Percentiles rank a stretch among this genome's conserved stretches.
Evolutionary conservation across 2,329 filamentous ascomycete species (phyloP).

Genomic region (Pseudocercospora musae): DNA sequence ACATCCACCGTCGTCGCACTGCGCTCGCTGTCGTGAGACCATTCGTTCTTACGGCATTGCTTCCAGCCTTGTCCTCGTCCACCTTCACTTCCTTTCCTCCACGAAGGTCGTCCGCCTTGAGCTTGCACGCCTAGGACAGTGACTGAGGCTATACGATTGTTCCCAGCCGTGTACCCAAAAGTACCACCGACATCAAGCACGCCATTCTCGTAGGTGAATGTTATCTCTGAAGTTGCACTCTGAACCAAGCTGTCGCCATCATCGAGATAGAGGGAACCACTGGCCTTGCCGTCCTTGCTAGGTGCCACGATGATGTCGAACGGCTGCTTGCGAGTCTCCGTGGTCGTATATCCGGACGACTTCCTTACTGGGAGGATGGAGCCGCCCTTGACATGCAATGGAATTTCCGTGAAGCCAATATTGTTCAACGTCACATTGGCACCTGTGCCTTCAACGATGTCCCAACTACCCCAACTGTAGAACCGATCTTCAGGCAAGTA

Average conservation of each 20-base stretch:
- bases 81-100: background rate
- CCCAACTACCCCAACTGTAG: conserved; percentile 57
- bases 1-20: conserved; percentile 7
- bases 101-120: conserved; percentile 4
- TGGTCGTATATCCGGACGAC: conserved; percentile 58
- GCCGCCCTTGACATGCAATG: conserved; percentile 65
- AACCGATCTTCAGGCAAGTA: conserved; percentile 58
- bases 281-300: conserved; percentile 58
- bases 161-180: conserved; percentile 12
- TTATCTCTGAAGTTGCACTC: conserved; percentile 52
- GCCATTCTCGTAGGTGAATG: conserved; percentile 56
- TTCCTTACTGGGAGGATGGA: conserved; percentile 59
- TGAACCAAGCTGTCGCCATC: conserved; percentile 69
- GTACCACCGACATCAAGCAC: conserved; percentile 10
- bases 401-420: conserved; percentile 53
- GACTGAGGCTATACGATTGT: conserved; percentile 7
- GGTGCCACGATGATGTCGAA: conserved; percentile 71
- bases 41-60: conserved; percentile 1
- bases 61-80: conserved; percentile 2
- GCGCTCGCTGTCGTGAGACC: conserved; percentile 1
- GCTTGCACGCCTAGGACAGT: conserved; percentile 5
- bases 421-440: conserved; percentile 40
- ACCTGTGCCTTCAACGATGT: conserved; percentile 46
- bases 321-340: conserved; percentile 58
- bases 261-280: conserved; percentile 69